A percentile compares a stretch with the other conserved stretches of the same genome.
Evolutionary conservation across 306 rosid genomes (phyloP).

Genomic region (Citrullus amarus): DNA sequence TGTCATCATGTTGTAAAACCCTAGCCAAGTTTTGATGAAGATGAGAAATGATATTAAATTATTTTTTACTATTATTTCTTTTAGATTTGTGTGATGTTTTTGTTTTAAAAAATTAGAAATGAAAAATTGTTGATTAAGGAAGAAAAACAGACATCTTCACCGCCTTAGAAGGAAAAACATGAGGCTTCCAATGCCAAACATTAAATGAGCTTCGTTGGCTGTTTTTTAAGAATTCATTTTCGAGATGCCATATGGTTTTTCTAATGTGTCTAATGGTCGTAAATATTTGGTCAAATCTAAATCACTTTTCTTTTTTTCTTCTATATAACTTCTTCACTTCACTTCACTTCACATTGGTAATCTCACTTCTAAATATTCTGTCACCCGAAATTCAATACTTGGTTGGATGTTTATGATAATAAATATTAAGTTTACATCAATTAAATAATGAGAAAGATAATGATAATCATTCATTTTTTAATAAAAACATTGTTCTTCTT

Average conservation of each 20-base stretch:
- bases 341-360: background rate
- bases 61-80: slow-evolving; percentile 4
- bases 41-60: slow-evolving; percentile 1
- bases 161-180: slow-evolving; percentile 45
- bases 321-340: background rate
- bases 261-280: background rate
- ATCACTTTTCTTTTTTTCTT: background rate
- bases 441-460: too few relatives aligned
- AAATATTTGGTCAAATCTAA: background rate
- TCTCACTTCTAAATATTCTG: background rate
- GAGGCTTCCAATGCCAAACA: slow-evolving; percentile 43
- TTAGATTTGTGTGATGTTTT: slow-evolving; percentile 24
- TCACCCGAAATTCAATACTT: background rate
- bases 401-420: too few relatives aligned
- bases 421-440: too few relatives aligned
- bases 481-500: too few relatives aligned
- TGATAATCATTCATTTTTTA: too few relatives aligned
- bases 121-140: slow-evolving; percentile 16
- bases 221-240: slow-evolving; percentile 37
- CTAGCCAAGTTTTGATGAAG: slow-evolving; percentile 15
- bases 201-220: slow-evolving; percentile 51
- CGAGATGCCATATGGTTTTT: slow-evolving; percentile 17
- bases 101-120: background rate
- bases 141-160: slow-evolving; percentile 73
- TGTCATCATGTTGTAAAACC: slow-evolving; percentile 15